phyloP scores from a whole-genome alignment of 208 protist genomes.

The Acanthamoeba healyi region DNA sequence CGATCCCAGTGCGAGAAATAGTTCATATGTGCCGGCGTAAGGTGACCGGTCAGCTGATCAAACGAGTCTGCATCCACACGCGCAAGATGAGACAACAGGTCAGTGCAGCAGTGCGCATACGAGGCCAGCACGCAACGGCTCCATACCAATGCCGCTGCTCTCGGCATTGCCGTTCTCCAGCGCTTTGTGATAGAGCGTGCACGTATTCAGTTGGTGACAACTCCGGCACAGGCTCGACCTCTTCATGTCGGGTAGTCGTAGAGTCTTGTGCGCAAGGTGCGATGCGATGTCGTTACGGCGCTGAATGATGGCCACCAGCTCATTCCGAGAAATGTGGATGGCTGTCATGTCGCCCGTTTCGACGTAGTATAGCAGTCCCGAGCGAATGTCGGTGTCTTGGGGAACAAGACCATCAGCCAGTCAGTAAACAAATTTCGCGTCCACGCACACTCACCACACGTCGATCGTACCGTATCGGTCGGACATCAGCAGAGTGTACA shows the following conservation, averaged over 20 bases:
- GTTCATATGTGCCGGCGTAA: constrained; percentile 47
- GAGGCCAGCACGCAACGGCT: no score
- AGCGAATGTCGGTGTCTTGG: constrained; percentile 63
- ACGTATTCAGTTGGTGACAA: constrained; percentile 56
- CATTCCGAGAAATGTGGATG: neutral
- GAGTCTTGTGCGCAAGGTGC: constrained; percentile 47
- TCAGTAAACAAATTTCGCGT: no score
- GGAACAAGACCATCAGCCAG: neutral
- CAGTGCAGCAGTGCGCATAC: neutral
- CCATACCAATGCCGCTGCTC: constrained; percentile 38
- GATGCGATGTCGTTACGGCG: constrained; percentile 56
- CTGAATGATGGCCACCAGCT: constrained; percentile 42
- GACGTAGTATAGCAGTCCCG: constrained; percentile 71
- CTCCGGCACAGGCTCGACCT: neutral
- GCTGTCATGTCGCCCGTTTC: constrained; percentile 33
- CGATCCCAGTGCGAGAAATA: constrained; percentile 68
- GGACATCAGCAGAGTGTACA: constrained; percentile 84
- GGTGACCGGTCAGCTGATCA: constrained; percentile 53
- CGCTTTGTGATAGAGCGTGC: constrained; percentile 72
- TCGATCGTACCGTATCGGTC: constrained; percentile 80
- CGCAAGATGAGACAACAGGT: no score
- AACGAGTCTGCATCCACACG: constrained; percentile 30
- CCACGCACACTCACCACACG: no score
- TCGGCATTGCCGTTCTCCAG: constrained; percentile 54
- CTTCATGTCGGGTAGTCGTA: constrained; percentile 50